phyloP scores from a whole-genome alignment of 768 basidiomycete species.

The Phanerodontia chrysosporium region DNA sequence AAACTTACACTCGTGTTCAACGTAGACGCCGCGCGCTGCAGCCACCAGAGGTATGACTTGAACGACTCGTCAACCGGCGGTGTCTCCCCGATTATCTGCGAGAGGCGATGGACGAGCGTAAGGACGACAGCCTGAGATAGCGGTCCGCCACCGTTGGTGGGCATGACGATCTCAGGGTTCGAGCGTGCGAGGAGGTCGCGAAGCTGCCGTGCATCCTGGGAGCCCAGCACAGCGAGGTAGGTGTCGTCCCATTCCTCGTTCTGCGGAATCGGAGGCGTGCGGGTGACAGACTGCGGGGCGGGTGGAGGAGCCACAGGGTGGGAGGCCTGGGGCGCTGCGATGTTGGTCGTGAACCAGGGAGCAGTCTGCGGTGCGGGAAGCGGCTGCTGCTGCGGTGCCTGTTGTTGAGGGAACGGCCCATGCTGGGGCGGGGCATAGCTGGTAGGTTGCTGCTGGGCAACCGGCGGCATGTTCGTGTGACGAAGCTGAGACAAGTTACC shows the following conservation, averaged over 20 bases:
- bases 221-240: constrained; percentile 71
- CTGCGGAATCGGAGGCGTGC: constrained; percentile 38
- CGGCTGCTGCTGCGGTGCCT: constrained; percentile 29
- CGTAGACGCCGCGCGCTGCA: constrained; percentile 67
- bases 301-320: constrained; percentile 72
- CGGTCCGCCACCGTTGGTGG: constrained; percentile 61
- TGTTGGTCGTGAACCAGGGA: constrained; percentile 59
- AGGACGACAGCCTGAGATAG: constrained; percentile 82
- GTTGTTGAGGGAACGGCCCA: constrained; percentile 19
- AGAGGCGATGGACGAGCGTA: constrained; percentile 76
- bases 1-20: constrained; percentile 66
- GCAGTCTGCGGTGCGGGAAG: constrained; percentile 22
- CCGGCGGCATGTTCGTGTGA: constrained; percentile 32
- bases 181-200: constrained; percentile 69
- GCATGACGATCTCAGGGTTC: constrained; percentile 79
- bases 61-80: constrained; percentile 76
- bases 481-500: constrained; percentile 23
- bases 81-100: constrained; percentile 69
- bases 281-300: constrained; percentile 33
- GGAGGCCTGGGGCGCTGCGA: constrained; percentile 80
- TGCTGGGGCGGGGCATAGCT: constrained; percentile 13
- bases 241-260: constrained; percentile 82
- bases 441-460: constrained; percentile 27
- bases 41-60: constrained; percentile 83
- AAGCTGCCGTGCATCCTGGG: constrained; percentile 70